phyloP scores from a whole-genome alignment of 148 eudicot species.

The Silene uniflora region DNA sequence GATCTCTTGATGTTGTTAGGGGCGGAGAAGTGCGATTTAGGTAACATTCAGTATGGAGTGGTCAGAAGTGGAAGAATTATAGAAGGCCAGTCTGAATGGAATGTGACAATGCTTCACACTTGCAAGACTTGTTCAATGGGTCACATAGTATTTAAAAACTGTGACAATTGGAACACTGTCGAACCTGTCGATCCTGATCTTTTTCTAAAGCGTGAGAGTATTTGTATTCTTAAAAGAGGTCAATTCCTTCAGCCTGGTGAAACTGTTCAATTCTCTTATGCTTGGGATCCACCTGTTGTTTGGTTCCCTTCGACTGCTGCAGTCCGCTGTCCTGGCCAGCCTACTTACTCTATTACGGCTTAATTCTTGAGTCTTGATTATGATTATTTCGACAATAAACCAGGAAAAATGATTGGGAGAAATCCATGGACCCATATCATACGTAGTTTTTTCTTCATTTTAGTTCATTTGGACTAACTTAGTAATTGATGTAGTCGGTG shows the following conservation, averaged over 20 bases:
- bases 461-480: too few relatives aligned
- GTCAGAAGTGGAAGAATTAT: slow-evolving; percentile 14
- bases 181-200: slow-evolving; percentile 25
- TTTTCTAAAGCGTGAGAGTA: not conserved
- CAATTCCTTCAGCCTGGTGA: not conserved
- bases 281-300: slow-evolving; percentile 24
- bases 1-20: not conserved
- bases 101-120: not conserved
- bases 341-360: not conserved
- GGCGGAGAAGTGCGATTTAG: slow-evolving; percentile 3
- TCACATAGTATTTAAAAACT: slow-evolving; percentile 8
- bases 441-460: too few relatives aligned
- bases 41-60: slow-evolving; percentile 16
- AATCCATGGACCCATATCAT: too few relatives aligned
- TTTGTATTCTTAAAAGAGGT: slow-evolving; percentile 4
- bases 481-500: too few relatives aligned
- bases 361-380: too few relatives aligned
- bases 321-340: not conserved
- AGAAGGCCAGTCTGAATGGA: slow-evolving; percentile 15
- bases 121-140: slow-evolving; percentile 19
- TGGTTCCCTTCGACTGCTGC: slow-evolving; percentile 4
- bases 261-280: slow-evolving; percentile 20
- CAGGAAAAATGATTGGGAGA: not conserved
- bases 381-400: not conserved
- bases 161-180: slow-evolving; percentile 16